phyloP scores from a whole-genome alignment of 148 eudicot genomes.

The Dianthus caryophyllus region DNA sequence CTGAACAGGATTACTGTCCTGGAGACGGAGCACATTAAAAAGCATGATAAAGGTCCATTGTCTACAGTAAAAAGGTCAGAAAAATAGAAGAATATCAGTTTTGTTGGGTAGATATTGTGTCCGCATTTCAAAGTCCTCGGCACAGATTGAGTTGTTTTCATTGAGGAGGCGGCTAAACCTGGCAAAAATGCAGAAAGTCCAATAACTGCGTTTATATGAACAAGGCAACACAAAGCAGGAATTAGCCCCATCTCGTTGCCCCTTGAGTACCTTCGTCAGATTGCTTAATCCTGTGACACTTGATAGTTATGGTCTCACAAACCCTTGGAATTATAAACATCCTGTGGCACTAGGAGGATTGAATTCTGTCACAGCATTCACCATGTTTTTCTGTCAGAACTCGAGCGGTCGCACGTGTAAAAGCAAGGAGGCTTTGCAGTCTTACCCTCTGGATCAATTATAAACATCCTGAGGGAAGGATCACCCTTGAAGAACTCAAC shows the following conservation, averaged over 20 bases:
- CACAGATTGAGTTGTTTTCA: neutral
- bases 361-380: neutral
- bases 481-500: neutral
- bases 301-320: neutral
- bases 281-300: neutral
- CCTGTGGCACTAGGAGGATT: neutral
- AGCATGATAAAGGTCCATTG: too few relatives aligned
- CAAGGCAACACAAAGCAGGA: neutral
- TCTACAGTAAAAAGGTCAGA: too few relatives aligned
- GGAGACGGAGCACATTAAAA: too few relatives aligned
- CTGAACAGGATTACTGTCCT: constrained; percentile 18
- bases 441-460: neutral
- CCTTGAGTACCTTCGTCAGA: neutral
- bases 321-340: neutral
- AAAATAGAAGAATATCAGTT: neutral
- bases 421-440: neutral
- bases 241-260: neutral
- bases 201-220: neutral
- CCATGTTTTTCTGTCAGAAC: neutral
- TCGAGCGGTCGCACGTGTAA: neutral
- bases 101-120: neutral
- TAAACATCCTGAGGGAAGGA: neutral
- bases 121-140: neutral
- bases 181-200: neutral
- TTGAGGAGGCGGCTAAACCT: neutral